Evolutionary conservation across 1,139 yeast genomes (phyloP), one percentile per base, ranked within the genome.

Genomic region (Zygoascus meyerae): DNA sequence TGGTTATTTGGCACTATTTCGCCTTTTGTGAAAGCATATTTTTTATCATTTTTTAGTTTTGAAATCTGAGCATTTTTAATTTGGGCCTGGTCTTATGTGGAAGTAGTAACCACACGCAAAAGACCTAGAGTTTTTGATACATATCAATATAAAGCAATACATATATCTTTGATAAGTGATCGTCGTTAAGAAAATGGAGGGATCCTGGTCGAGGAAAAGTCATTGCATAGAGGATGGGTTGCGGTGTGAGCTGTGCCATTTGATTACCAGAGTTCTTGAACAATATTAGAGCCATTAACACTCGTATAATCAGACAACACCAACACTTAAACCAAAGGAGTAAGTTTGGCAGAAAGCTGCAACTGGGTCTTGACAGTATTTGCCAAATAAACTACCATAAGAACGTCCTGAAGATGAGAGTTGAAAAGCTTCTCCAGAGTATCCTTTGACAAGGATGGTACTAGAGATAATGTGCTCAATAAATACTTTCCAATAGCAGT

Each of bases 281-380:
- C 14, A 31, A 21, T 7, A 21, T 7, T 21, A 21, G 26, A 28
- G 31, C 42, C 35, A 18, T 39, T 26, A 15, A 35, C 29, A 28
- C 26, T 4, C 26, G n/a, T 31, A n/a, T 31, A 16, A 14, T 34
- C 21, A 34, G n/a, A 14, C 4, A n/a, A 34, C 37, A 34, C 14
- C 5, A n/a, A 8, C 17, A 17, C 30, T 51, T 62, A 65, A 41
- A 72, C 68, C 46, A 72, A 62, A 44, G 81, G 77, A 46, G 92
- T 81, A 62, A 86, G 75, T 65, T 85, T 79, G 41, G 89, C 82
- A 61, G 89, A 80, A 61, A 84, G 74, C 62, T 84, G 92, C 55
- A 86, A 76, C 69, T 87, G 96, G 55, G 89, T 86, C 70, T 84
- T 85, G 58, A 87, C 82, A 46, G 94, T 86, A 61, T 83, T 81